Conservation (phyloP, 2,329 filamentous ascomycete species). For the Claviceps sp. region DNA sequence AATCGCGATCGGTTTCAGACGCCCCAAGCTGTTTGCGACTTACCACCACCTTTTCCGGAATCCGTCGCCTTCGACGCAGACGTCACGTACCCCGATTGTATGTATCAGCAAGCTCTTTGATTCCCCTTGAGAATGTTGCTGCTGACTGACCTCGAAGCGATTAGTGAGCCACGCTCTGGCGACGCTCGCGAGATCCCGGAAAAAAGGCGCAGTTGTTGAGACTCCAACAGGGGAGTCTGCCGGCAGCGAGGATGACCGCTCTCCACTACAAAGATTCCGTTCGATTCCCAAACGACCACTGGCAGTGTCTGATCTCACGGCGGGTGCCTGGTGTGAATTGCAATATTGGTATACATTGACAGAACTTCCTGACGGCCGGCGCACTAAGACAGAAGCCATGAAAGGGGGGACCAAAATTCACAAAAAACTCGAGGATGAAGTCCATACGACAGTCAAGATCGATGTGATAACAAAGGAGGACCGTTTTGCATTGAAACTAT, state of each 20-base stretch:
- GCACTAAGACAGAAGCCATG: conserved; percentile 71
- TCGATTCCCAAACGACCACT: conserved; percentile 64
- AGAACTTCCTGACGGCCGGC: conserved; percentile 55
- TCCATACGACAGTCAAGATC: conserved; percentile 64
- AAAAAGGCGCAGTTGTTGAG: conserved; percentile 5
- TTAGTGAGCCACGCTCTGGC: conserved; percentile 41
- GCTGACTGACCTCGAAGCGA: conserved; percentile 54
- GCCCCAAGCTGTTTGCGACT: background rate
- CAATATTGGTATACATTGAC: conserved; percentile 85
- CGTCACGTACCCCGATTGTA: conserved; percentile 40
- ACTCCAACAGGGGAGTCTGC: background rate
- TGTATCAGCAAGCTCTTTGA: conserved; percentile 14
- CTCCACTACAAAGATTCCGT: conserved; percentile 67
- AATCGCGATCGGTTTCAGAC: background rate
- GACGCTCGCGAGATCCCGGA: conserved; percentile 8
- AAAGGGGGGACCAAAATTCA: conserved; percentile 68
- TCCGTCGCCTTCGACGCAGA: conserved; percentile 10
- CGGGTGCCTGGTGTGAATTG: conserved; percentile 89
- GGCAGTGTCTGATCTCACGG: conserved; percentile 76
- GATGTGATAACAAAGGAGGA: conserved; percentile 67
- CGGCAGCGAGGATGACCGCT: conserved; percentile 20
- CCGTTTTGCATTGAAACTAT: conserved; percentile 65
- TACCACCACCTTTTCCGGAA: background rate
- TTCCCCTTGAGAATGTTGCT: conserved; percentile 2
- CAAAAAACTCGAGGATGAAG: conserved; percentile 69